Evolutionary conservation across 1,139 yeast genomes (phyloP), one percentile per base, ranked within the genome.

Genomic region (Lodderomyces metapsilosis): DNA sequence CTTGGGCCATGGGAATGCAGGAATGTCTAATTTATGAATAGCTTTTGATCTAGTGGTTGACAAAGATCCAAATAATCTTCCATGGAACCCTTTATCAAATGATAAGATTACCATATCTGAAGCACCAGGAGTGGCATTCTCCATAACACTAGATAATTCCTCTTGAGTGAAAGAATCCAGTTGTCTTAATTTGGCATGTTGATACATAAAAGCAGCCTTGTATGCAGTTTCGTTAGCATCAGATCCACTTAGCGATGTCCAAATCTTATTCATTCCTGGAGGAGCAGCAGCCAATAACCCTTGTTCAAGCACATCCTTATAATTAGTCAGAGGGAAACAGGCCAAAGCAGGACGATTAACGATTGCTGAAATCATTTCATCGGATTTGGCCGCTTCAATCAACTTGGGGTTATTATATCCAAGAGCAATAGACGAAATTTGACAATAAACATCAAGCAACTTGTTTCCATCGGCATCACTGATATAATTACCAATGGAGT

Each of bases 401-500:
- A 84, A 67, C 17, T 69, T 82, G n/a, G 89, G 89, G 58, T 84
- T 83, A 62, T 83, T 83, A 69, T 84, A 84, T 36, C 91, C 89
- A 43, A 84, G 62, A 2, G 88, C 83, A 53, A 83, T 83, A 2
- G 89, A 83, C 9, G 89, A 79, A 52, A 84, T 83, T 63, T 84
- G 91, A 38, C 85, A 82, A 56, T 81, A 84, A 17, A 82, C 74
- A 57, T 84, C 91, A 45, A 84, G 65, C 49, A 74, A 70, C 36
- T 64, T 63, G 58, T 83, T 84, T 15, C 87, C 88, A 58, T 84
- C 89, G 15, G 77, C 85, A 62, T 84, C 89, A 42, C 77, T 74
- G 42, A 84, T 77, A 59, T 82, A 84, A 62, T 84, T 84, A 49
- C 89, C 91, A n/a, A 63, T 46, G 2, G 87, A 81, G 41, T 81